Base-by-base conservation (phyloP, 1,284 basidiomycete genomes). In the Retiboletus flavoniger region DNA sequence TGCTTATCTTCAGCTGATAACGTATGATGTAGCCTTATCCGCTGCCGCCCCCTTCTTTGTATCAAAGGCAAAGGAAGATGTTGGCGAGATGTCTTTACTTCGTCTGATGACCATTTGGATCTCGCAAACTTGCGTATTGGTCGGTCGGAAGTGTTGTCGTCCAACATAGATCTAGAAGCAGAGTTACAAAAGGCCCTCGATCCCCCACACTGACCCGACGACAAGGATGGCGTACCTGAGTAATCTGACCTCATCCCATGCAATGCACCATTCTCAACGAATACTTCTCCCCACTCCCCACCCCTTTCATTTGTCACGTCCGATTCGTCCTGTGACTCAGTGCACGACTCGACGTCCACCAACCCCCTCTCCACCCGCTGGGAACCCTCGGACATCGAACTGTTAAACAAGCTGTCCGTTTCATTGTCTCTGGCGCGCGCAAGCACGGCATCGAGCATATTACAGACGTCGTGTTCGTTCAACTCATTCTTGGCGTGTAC, bases 41-140 rank as follows among this genome's bases (percentile, higher is more conserved):
- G 17, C 47, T 26, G 26, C 24, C 1, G 59, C 73, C 45, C 62
- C 65, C 7, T 74, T 72, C 50, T 56, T 51, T 8, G 10, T 54
- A 10, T 54, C 64, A 1, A 56, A 57, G 14, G 43, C 52, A 35
- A 65, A 66, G 51, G 72, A 71, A 46, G 73, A 76, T 2, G 57
- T 66, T 9, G 57, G 66, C 45, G 75, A 76, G 19, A 55, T 69
- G 11, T 77, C 3, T 72, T 75, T 56, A 54, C 65, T 45, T 75
- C 76, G 7, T 55, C 67, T 8, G 69, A 64, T 19, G 50, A 65
- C 46, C 65, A 66, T 19, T 53, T 72, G 51, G 74, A 75, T 41
- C 72, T 72, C 4, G 60, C 61, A 31, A 74, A 73, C 40, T 49
- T 68, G 50, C 71, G 69, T 17, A 69, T 68, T 6, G 66, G 69